phyloP scores from a whole-genome alignment of 1,139 yeast species.

The Diutina siamensis region DNA sequence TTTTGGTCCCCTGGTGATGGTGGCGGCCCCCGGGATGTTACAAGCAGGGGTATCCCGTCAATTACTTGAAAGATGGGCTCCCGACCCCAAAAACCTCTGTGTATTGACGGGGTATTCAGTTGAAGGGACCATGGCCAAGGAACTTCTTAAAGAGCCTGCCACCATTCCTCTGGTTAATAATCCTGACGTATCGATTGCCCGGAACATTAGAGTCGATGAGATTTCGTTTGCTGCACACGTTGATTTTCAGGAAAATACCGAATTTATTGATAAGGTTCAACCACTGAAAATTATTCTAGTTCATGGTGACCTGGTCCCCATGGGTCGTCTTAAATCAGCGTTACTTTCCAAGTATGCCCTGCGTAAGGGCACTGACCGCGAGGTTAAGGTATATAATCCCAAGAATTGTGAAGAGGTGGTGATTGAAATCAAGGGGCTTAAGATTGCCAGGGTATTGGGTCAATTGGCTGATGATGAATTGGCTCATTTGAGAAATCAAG shows the following conservation, averaged over 20 bases:
- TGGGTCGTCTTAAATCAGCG: slow-evolving; percentile 95
- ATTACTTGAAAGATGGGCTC: slow-evolving; percentile 90
- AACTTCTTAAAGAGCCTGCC: slow-evolving; percentile 73
- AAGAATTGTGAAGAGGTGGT: slow-evolving; percentile 76
- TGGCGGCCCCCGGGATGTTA: slow-evolving; percentile 97
- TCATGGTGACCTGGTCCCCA: slow-evolving; percentile 96
- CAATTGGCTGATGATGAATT: slow-evolving; percentile 9
- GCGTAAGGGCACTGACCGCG: slow-evolving; percentile 77
- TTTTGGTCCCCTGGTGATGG: slow-evolving; percentile 89
- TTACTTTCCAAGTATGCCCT: slow-evolving; percentile 74
- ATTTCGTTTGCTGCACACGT: slow-evolving; percentile 98
- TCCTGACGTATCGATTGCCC: slow-evolving; percentile 75
- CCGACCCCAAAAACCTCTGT: slow-evolving; percentile 83
- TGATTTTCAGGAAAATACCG: slow-evolving; percentile 86
- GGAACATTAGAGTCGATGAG: slow-evolving; percentile 85
- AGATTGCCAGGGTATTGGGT: slow-evolving; percentile 47
- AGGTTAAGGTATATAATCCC: slow-evolving; percentile 89
- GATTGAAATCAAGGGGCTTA: slow-evolving; percentile 71
- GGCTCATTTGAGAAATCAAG: slow-evolving; percentile 9
- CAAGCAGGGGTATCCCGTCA: slow-evolving; percentile 93
- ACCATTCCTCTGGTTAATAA: slow-evolving; percentile 73
- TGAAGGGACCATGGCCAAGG: slow-evolving; percentile 97
- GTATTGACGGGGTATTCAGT: slow-evolving; percentile 94
- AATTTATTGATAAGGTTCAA: slow-evolving; percentile 77
- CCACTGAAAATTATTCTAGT: slow-evolving; percentile 81